These are phyloP conservation scores for Paraconiothyrium brasiliense DNA, from an alignment of 2,329 filamentous ascomycete species.

Conservation along the genomic window DNA sequence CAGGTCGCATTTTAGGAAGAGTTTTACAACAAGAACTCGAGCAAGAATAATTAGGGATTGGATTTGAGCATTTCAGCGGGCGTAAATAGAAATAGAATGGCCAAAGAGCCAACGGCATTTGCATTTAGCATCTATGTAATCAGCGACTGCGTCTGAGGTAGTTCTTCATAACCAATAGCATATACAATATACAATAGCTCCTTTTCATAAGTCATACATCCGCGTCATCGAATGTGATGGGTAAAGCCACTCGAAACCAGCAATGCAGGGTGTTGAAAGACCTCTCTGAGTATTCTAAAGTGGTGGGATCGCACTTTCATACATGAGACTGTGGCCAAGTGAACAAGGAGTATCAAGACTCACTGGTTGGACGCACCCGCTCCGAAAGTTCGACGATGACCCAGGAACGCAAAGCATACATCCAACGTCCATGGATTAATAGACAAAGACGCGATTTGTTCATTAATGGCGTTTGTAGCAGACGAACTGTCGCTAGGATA, in stretches of 20 bases:
- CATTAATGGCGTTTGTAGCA: too few relatives aligned
- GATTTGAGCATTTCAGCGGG: constrained; percentile 13
- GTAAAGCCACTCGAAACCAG: neutral
- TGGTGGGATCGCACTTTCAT: too few relatives aligned
- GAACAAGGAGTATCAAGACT: too few relatives aligned
- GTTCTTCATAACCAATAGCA: neutral
- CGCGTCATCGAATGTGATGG: neutral
- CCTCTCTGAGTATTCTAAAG: too few relatives aligned
- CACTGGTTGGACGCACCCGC: too few relatives aligned
- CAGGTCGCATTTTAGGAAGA: constrained; percentile 47
- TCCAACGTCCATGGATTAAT: too few relatives aligned
- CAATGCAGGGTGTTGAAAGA: too few relatives aligned
- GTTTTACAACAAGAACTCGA: neutral
- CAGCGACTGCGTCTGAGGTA: neutral
- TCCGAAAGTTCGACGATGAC: too few relatives aligned
- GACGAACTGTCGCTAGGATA: too few relatives aligned
- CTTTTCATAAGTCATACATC: neutral
- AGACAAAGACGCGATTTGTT: too few relatives aligned
- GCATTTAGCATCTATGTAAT: neutral
- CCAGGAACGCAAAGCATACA: too few relatives aligned
- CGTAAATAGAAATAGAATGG: neutral
- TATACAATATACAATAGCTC: neutral
- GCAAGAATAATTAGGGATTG: neutral
- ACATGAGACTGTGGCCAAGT: too few relatives aligned
- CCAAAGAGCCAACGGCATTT: constrained; percentile 58